Evolutionary conservation across 139 green algal genomes (phyloP).

Genomic region (Volvox reticuliferus): DNA sequence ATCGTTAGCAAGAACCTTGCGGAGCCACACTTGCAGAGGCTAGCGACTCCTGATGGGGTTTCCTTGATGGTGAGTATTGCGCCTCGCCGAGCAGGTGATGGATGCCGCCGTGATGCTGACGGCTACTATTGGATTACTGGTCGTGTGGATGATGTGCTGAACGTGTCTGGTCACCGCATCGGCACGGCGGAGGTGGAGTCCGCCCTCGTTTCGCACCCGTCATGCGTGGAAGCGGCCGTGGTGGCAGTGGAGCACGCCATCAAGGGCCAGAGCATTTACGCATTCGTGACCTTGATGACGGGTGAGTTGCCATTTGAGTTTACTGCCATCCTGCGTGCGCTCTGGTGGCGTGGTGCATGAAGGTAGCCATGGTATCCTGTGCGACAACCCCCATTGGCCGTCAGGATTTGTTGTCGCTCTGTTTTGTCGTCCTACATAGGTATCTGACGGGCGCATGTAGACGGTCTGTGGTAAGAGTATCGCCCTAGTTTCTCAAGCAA

Average conservation of each 20-base stretch:
- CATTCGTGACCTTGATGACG: slow-evolving; percentile 93
- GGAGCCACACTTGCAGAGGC: too few relatives aligned
- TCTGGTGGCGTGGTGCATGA: too few relatives aligned
- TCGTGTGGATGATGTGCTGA: slow-evolving; percentile 96
- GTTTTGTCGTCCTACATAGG: too few relatives aligned
- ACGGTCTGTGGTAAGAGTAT: too few relatives aligned
- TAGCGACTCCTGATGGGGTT: neutral
- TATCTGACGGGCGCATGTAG: too few relatives aligned
- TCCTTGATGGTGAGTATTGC: neutral
- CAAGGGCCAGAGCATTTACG: slow-evolving; percentile 97
- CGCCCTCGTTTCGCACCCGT: slow-evolving; percentile 85
- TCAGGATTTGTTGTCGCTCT: too few relatives aligned
- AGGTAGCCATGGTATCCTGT: too few relatives aligned
- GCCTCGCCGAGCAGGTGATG: slow-evolving; percentile 65
- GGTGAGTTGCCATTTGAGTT: slow-evolving; percentile 8
- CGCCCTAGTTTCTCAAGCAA: too few relatives aligned
- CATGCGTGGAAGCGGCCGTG: slow-evolving; percentile 93
- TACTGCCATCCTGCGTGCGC: too few relatives aligned
- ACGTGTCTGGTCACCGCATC: slow-evolving; percentile 94
- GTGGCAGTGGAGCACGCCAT: slow-evolving; percentile 86
- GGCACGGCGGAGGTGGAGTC: slow-evolving; percentile 97
- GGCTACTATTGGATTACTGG: slow-evolving; percentile 90
- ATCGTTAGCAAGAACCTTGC: neutral
- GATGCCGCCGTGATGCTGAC: slow-evolving; percentile 71
- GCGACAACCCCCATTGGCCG: too few relatives aligned